phyloP scores from a whole-genome alignment of 225 moss, liverwort and hornwort genomes.

The Lunularia cruciata region DNA sequence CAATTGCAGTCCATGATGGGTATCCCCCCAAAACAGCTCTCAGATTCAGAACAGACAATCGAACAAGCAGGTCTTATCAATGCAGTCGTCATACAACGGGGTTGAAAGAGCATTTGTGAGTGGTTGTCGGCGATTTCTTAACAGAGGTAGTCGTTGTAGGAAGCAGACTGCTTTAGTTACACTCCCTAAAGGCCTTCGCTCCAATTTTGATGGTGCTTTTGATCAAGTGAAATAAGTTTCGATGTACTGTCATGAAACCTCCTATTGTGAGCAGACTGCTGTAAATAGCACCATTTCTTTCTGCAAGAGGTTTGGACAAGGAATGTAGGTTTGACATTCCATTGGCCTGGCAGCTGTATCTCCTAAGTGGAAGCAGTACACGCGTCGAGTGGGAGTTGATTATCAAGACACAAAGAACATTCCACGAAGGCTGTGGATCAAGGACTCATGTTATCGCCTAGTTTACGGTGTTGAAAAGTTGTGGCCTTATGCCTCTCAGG shows the following conservation, averaged over 20 bases:
- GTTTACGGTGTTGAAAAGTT: background rate
- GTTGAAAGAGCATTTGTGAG: background rate
- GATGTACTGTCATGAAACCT: constrained; percentile 1
- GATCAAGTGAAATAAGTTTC: constrained; percentile 11
- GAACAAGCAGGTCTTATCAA: constrained; percentile 71
- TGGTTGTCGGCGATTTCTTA: background rate
- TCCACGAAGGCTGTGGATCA: background rate
- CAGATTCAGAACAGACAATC: constrained; percentile 60
- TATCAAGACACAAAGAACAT: background rate
- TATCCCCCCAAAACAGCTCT: constrained; percentile 73
- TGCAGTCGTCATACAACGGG: constrained; percentile 85
- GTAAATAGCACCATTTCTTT: constrained; percentile 24
- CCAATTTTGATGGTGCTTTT: constrained; percentile 18
- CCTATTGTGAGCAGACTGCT: constrained; percentile 21
- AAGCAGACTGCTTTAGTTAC: background rate
- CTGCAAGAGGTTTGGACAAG: constrained; percentile 10
- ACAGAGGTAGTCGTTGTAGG: background rate
- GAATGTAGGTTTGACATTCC: background rate
- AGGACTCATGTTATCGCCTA: background rate
- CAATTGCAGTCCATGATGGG: constrained; percentile 87
- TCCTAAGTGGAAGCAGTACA: background rate
- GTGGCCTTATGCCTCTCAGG: background rate
- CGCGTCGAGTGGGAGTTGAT: constrained; percentile 5
- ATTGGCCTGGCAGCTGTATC: constrained; percentile 6
- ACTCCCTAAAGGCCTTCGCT: background rate